A percentile compares a stretch with the other conserved stretches of the same genome.
phyloP scores from a whole-genome alignment of 441 rosid species.

The Populus trichocarpa region DNA sequence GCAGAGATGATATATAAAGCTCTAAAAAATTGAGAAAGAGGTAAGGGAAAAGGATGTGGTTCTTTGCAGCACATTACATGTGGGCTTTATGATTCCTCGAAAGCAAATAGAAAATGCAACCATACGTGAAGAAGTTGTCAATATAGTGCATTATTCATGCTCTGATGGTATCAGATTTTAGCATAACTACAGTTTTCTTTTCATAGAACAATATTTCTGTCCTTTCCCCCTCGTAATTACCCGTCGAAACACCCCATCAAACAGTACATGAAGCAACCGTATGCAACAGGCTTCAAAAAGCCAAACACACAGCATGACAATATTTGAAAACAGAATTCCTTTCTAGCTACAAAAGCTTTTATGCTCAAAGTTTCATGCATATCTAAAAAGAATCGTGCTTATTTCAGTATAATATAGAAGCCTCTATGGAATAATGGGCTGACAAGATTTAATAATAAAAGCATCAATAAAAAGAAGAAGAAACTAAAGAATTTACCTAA shows the following conservation, averaged over 20 bases:
- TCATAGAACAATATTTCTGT: too few species aligned
- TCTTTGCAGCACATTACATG: too few species aligned
- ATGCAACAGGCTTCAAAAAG: neutral
- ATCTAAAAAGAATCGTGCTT: neutral
- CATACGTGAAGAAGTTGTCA: too few species aligned
- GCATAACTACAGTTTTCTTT: neutral
- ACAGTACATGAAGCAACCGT: neutral
- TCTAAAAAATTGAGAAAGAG: neutral
- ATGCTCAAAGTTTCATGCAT: neutral
- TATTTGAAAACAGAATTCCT: neutral
- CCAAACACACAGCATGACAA: neutral
- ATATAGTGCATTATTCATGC: too few species aligned
- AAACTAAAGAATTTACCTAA: constrained; percentile 35
- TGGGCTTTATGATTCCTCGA: too few species aligned
- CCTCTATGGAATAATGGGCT: neutral
- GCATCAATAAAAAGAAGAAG: neutral
- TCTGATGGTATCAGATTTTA: neutral
- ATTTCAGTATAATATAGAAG: neutral
- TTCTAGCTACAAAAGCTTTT: neutral
- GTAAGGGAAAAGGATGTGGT: neutral
- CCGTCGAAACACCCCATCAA: too few species aligned
- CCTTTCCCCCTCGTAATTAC: too few species aligned
- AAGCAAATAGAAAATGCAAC: too few species aligned
- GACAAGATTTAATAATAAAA: neutral
- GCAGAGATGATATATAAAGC: neutral